Percentiles rank a stretch among this genome's conserved stretches.
phyloP scores from a whole-genome alignment of 1,139 yeast species.

The Pneumocystis wakefieldiae region DNA sequence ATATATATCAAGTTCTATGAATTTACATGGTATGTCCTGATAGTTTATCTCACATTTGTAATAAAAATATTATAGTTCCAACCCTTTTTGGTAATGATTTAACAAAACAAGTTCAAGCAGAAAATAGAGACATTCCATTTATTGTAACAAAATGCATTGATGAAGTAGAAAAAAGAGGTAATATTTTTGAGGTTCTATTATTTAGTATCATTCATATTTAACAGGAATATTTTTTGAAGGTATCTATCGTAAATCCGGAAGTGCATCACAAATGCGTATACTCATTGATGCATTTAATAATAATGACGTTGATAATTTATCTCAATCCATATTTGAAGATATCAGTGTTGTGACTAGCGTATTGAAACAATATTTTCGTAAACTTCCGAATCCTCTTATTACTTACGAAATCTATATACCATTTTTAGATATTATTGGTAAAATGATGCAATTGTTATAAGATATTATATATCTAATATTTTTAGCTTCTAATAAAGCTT shows the following conservation, averaged over 20 bases:
- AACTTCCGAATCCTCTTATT: slow-evolving; percentile 72
- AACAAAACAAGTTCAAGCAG: slow-evolving; percentile 44
- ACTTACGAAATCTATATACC: slow-evolving; percentile 55
- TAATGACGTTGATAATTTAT: slow-evolving; percentile 3
- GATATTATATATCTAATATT: slow-evolving; percentile 5
- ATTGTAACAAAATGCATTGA: slow-evolving; percentile 58
- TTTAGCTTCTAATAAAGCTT: slow-evolving; percentile 28
- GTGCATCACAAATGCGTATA: slow-evolving; percentile 55
- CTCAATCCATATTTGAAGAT: slow-evolving; percentile 46
- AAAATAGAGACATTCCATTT: slow-evolving; percentile 49
- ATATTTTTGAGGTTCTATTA: background rate
- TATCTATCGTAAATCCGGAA: slow-evolving; percentile 80
- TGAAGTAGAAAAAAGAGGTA: slow-evolving; percentile 62
- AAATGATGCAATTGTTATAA: background rate
- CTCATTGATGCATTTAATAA: slow-evolving; percentile 30
- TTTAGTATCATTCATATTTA: background rate
- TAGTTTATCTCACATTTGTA: slow-evolving; percentile 2
- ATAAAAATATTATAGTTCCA: background rate
- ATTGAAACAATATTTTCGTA: slow-evolving; percentile 69
- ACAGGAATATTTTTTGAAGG: slow-evolving; percentile 51
- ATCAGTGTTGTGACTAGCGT: slow-evolving; percentile 78
- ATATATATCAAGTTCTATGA: background rate
- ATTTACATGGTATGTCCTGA: background rate
- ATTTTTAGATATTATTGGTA: slow-evolving; percentile 31
- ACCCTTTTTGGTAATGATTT: slow-evolving; percentile 21